These are phyloP conservation scores for Protoeuglena noctilucae DNA, from an alignment of 139 green algal genomes.

Conservation along the genomic window DNA sequence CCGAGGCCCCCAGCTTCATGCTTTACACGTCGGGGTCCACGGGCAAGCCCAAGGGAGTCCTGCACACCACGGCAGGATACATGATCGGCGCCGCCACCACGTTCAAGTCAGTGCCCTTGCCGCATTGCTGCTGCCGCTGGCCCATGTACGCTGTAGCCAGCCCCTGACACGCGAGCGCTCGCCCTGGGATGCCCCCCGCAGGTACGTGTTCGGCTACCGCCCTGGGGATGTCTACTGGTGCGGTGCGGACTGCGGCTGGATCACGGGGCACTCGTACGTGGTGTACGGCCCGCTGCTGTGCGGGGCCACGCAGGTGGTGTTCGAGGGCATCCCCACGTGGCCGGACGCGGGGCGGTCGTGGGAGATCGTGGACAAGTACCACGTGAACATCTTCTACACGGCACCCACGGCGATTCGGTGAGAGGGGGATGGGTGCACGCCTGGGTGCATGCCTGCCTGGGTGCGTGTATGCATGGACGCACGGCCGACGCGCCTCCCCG, in stretches of 20 bases:
- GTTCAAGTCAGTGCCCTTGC: slow-evolving; percentile 24
- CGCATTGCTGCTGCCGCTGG: slow-evolving; percentile 3
- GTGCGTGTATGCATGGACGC: not conserved
- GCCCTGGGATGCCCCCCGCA: too few relatives aligned
- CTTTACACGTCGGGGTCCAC: slow-evolving; percentile 90
- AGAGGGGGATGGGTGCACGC: too few relatives aligned
- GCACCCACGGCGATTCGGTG: slow-evolving; percentile 82
- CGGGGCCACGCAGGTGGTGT: slow-evolving; percentile 61
- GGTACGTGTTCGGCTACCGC: slow-evolving; percentile 64
- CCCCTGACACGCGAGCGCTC: not conserved
- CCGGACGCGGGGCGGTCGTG: slow-evolving; percentile 75
- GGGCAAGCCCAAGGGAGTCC: slow-evolving; percentile 89
- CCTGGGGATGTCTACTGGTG: slow-evolving; percentile 82
- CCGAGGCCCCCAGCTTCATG: slow-evolving; percentile 79
- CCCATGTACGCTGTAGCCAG: not conserved
- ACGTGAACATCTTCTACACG: slow-evolving; percentile 83
- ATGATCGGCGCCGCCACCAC: slow-evolving; percentile 62
- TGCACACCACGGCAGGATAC: slow-evolving; percentile 76
- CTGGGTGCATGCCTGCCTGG: too few relatives aligned
- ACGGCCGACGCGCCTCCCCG: not conserved
- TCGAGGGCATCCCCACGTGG: slow-evolving; percentile 84
- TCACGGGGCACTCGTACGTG: slow-evolving; percentile 64
- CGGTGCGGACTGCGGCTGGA: slow-evolving; percentile 95
- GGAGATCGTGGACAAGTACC: slow-evolving; percentile 77
- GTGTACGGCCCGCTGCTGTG: slow-evolving; percentile 67